phyloP scores from a whole-genome alignment of 495 filamentous ascomycete genomes.

The Neurospora tetraspora region DNA sequence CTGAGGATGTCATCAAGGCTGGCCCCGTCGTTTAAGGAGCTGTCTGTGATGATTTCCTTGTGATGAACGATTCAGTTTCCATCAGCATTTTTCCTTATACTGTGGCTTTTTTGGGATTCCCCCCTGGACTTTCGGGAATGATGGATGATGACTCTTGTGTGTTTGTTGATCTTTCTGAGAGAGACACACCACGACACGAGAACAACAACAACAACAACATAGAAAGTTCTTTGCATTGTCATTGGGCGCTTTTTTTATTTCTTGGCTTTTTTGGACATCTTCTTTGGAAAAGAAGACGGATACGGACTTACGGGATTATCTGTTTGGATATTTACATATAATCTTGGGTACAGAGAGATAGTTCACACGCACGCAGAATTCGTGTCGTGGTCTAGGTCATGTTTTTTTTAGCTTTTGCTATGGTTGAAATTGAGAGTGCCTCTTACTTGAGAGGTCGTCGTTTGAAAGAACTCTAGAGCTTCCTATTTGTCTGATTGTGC shows the following conservation, averaged over 20 bases:
- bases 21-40: conserved; percentile 44
- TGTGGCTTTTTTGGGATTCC: conserved; percentile 2
- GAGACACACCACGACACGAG: not conserved
- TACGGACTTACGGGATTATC: not conserved
- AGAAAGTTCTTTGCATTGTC: conserved; percentile 6
- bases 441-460: not conserved
- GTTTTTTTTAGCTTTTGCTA: not conserved
- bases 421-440: not conserved
- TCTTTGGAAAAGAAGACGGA: not conserved
- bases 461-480: not conserved
- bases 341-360: not conserved
- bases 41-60: not conserved
- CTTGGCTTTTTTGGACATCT: not conserved
- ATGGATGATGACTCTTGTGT: not conserved
- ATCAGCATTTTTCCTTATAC: not conserved
- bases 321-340: not conserved
- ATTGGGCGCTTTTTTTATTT: conserved; percentile 2
- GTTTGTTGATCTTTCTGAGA: not conserved
- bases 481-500: not conserved
- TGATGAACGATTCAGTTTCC: not conserved
- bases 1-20: conserved; percentile 67
- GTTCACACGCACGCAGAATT: not conserved
- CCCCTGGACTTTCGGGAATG: not conserved
- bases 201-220: not conserved
- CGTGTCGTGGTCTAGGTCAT: not conserved